Base-by-base conservation (phyloP, 805 yeast genomes). In the Candida sakaeoensis region DNA sequence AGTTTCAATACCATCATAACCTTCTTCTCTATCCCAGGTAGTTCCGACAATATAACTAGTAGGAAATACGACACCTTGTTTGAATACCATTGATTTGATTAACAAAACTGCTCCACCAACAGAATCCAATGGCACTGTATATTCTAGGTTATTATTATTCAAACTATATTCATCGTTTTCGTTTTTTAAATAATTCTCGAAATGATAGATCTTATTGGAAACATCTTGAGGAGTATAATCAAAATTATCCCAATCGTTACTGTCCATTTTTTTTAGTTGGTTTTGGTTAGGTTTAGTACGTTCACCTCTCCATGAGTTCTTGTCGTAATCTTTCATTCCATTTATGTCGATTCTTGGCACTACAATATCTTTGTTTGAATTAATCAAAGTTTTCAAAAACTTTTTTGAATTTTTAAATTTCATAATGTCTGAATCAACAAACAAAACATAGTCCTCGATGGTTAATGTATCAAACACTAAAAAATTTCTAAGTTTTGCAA, bases 1-100 rank as follows among this genome's bases (percentile, higher is more conserved):
- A 3, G 79, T 73, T 49, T 74, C 79, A 25, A 74, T 70, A 3
- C 79, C 79, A 51, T 74, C 79, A 42, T 63, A 74, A 1, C 79
- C 79, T 50, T 72, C 79, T 1, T 44, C 38, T 38, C 74, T 48
- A 1, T 54, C 59, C 78, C 78, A 74, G 2, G 70, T 58, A 0
- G 74, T 65, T 0, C 79, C 79, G 9, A 74, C 59, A 1, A 65
- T 52, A 42, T 71, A 71, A 36, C 58, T 61, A 0, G 76, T 65
- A 3, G 79, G 75, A 50, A 72, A 73, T 18, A 61, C 54, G 3
- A 64, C 58, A 18, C 79, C 79, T 41, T 70, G 75, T 43, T 65
- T 65, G 50, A 63, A 70, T 2, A 74, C 52, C 8, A 62, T 53
- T 8, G 72, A 60, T 43, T 69, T 72, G 7, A 62, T 60, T 43